Evolutionary conservation across 1,284 basidiomycete genomes (phyloP).

Genomic region (Moniliella sp.): DNA sequence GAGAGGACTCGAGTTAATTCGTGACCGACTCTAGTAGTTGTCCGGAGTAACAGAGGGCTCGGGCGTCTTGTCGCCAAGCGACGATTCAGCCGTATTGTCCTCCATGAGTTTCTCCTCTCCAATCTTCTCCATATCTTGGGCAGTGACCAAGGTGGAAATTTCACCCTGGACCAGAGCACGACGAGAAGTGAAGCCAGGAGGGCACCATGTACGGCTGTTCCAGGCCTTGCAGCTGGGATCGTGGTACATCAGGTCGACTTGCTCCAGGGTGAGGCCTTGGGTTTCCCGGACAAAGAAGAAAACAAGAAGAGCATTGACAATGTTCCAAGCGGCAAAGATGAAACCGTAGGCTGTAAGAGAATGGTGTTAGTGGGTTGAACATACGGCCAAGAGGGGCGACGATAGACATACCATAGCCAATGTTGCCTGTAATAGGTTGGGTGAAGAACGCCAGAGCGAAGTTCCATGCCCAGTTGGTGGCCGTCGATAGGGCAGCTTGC

Average conservation of each 20-base stretch:
- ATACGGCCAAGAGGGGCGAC: not conserved
- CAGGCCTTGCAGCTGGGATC: constrained; percentile 48
- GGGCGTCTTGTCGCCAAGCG: no score
- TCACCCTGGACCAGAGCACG: no score
- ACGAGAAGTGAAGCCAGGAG: constrained; percentile 20
- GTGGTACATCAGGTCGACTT: constrained; percentile 55
- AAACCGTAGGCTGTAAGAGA: constrained; percentile 55
- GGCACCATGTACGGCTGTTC: constrained; percentile 41
- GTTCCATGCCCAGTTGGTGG: constrained; percentile 45
- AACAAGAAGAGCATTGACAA: constrained; percentile 44
- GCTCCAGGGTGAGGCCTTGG: constrained; percentile 48
- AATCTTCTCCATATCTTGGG: no score
- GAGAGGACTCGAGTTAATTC: no score
- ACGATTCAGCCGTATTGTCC: no score
- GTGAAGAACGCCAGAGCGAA: constrained; percentile 35
- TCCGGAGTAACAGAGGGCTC: no score
- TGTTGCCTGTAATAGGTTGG: constrained; percentile 14
- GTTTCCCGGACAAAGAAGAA: constrained; percentile 60
- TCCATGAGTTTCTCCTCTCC: no score
- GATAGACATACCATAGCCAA: constrained; percentile 4
- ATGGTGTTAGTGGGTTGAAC: no score
- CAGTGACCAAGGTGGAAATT: no score
- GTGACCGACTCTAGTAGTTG: no score
- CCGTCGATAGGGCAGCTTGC: constrained; percentile 51
- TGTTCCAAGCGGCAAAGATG: constrained; percentile 44